A percentile compares a stretch with the other conserved stretches of the same genome.
phyloP scores from a whole-genome alignment of 1,284 basidiomycete species.

The Singerocomus inundabilis region DNA sequence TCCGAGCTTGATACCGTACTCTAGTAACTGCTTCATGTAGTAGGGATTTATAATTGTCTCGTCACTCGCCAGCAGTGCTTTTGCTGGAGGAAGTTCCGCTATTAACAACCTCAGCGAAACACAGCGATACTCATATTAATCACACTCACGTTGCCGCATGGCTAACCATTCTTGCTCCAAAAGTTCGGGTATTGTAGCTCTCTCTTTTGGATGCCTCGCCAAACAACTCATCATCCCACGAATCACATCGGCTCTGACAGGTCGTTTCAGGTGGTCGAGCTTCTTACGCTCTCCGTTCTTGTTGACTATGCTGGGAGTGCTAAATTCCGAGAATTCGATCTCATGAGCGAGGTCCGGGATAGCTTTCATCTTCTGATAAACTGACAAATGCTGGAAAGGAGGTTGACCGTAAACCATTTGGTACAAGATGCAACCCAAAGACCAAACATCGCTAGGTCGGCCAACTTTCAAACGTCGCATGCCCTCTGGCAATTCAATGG shows the following conservation, averaged over 20 bases:
- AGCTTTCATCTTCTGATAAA: constrained; percentile 85
- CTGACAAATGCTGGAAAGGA: constrained; percentile 84
- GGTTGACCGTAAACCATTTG: constrained; percentile 96
- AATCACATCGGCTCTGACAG: constrained; percentile 69
- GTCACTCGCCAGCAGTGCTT: constrained; percentile 44
- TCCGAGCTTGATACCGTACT: constrained; percentile 64
- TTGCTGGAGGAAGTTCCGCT: constrained; percentile 29
- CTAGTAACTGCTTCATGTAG: constrained; percentile 69
- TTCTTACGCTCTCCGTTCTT: constrained; percentile 41
- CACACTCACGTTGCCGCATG: constrained; percentile 49
- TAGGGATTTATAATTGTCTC: constrained; percentile 72
- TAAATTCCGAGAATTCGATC: constrained; percentile 74
- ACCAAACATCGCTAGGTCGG: constrained; percentile 93
- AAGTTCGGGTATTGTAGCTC: constrained; percentile 79
- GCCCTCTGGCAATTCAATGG: constrained; percentile 79
- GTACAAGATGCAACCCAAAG: constrained; percentile 95
- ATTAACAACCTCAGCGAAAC: constrained; percentile 12
- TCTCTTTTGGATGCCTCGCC: constrained; percentile 68
- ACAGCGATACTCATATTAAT: constrained; percentile 13
- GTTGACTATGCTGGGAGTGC: constrained; percentile 42
- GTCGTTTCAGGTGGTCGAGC: constrained; percentile 60
- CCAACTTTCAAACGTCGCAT: constrained; percentile 81
- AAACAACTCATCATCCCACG: constrained; percentile 75
- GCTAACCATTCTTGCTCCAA: constrained; percentile 66
- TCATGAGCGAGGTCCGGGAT: constrained; percentile 73